phyloP scores from a whole-genome alignment of 106 monocot species.

The Iris macrosiphon region DNA sequence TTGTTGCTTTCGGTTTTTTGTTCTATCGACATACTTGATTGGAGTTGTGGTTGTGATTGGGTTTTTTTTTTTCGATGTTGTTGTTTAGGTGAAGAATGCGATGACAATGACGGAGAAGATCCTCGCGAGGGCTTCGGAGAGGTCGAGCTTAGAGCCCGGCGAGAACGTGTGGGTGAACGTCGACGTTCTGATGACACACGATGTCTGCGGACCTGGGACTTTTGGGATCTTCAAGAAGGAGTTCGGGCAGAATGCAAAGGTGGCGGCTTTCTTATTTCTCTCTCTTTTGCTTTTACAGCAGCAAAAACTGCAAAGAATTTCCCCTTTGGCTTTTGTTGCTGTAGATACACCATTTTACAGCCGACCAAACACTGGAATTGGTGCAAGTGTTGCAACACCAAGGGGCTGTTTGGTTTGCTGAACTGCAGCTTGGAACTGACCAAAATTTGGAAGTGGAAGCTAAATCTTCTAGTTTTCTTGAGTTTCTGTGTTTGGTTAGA shows the following conservation, averaged over 20 bases:
- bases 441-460: too few relatives aligned
- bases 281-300: too few relatives aligned
- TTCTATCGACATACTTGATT: not conserved
- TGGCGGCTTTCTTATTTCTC: constrained; percentile 1
- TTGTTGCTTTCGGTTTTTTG: not conserved
- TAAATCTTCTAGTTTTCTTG: too few relatives aligned
- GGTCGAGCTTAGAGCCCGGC: constrained; percentile 48
- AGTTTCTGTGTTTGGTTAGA: too few relatives aligned
- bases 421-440: too few relatives aligned
- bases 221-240: constrained; percentile 91
- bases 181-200: constrained; percentile 85
- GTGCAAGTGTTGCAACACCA: too few relatives aligned
- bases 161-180: constrained; percentile 86
- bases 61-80: not conserved
- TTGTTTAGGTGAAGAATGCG: constrained; percentile 57
- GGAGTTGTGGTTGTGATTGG: not conserved
- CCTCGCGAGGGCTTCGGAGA: constrained; percentile 65
- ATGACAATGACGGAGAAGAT: constrained; percentile 97
- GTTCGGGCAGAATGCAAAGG: constrained; percentile 81
- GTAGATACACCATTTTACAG: too few relatives aligned
- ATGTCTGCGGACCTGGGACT: constrained; percentile 75
- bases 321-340: too few relatives aligned
- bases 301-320: too few relatives aligned
- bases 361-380: too few relatives aligned
- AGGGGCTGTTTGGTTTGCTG: too few relatives aligned